phyloP scores from a whole-genome alignment of 2,329 filamentous ascomycete species.

The Cordyceps cateniannulata region DNA sequence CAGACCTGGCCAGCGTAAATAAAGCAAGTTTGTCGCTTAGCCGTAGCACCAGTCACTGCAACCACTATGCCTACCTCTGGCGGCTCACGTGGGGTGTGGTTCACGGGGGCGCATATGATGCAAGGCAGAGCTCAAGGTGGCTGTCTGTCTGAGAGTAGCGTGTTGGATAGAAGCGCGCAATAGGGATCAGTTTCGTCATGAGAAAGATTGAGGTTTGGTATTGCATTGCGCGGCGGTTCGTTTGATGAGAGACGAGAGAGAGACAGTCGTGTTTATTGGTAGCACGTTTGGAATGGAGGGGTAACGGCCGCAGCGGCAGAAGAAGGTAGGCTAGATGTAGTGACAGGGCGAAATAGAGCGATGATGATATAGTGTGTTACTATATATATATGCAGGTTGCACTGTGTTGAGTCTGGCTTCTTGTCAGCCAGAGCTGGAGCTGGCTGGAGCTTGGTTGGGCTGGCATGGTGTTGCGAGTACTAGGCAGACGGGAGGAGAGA shows the following conservation, averaged over 20 bases:
- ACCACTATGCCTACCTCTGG: background rate
- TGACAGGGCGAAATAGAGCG: background rate
- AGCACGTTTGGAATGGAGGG: background rate
- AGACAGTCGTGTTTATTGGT: conserved; percentile 4
- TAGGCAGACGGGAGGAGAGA: background rate
- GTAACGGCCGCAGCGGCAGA: background rate
- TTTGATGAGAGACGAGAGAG: background rate
- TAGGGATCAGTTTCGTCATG: background rate
- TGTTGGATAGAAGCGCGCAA: background rate
- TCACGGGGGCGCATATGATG: conserved; percentile 7
- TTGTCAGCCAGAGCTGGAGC: background rate
- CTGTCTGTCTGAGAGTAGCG: background rate
- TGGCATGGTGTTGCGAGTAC: background rate
- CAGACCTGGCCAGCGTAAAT: background rate
- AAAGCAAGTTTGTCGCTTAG: background rate
- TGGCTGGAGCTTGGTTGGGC: conserved; percentile 9
- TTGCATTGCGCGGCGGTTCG: conserved; percentile 6
- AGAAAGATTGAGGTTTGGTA: background rate
- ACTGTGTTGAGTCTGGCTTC: background rate
- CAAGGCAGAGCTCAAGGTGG: background rate
- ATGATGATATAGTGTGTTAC: conserved; percentile 4
- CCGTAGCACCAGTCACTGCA: conserved; percentile 1
- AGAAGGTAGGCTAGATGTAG: background rate
- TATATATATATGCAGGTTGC: conserved; percentile 12
- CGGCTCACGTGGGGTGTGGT: background rate